These are phyloP conservation scores for Geotrichum bryndzae DNA, from an alignment of 1,139 yeast species.

Conservation along the genomic window DNA sequence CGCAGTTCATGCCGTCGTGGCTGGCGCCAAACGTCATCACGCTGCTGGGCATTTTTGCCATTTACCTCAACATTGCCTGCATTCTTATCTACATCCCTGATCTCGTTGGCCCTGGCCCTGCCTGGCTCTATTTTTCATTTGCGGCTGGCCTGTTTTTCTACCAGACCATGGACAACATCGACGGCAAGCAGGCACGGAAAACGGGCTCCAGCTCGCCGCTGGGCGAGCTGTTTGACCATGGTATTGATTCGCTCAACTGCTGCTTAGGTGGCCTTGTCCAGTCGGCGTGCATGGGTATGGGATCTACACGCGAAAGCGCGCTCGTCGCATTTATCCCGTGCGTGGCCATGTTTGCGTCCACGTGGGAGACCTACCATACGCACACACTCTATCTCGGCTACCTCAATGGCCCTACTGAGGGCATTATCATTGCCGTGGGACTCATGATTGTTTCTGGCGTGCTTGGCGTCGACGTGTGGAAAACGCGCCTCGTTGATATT, in stretches of 20 bases:
- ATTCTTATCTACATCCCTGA: constrained; percentile 59
- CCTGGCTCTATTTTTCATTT: constrained; percentile 61
- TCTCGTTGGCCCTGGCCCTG: constrained; percentile 48
- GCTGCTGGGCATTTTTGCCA: constrained; percentile 56
- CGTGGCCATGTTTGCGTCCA: constrained; percentile 63
- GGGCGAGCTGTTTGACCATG: constrained; percentile 77
- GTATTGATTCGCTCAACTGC: constrained; percentile 70
- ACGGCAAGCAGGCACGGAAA: constrained; percentile 74
- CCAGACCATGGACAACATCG: constrained; percentile 81
- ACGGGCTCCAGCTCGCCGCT: constrained; percentile 75
- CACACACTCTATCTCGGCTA: constrained; percentile 62
- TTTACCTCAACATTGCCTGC: constrained; percentile 47
- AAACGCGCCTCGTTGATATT: constrained; percentile 21
- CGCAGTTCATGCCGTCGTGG: constrained; percentile 58
- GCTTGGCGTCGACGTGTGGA: constrained; percentile 59
- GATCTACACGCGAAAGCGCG: constrained; percentile 36
- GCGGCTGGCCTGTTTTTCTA: constrained; percentile 69
- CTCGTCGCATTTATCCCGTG: constrained; percentile 59
- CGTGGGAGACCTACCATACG: constrained; percentile 80
- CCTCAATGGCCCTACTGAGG: constrained; percentile 79
- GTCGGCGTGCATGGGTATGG: constrained; percentile 39
- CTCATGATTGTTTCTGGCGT: constrained; percentile 54
- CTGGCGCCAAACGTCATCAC: constrained; percentile 79
- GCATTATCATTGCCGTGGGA: constrained; percentile 53
- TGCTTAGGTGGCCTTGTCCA: constrained; percentile 39